phyloP scores from a whole-genome alignment of 495 filamentous ascomycete genomes.

The Hyaloscypha bicolor region DNA sequence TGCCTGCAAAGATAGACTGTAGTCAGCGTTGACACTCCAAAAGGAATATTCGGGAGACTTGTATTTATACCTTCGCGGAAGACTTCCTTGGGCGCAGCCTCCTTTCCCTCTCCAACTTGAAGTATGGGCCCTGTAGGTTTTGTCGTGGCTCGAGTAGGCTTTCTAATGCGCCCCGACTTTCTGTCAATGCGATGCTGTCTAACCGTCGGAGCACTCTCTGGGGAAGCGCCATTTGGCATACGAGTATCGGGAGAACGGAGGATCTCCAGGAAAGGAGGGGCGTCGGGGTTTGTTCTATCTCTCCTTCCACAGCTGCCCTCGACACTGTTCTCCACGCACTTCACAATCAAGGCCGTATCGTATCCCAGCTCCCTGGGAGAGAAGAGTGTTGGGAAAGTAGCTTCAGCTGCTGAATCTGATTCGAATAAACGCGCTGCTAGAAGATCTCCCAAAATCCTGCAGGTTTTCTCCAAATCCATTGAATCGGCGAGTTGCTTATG shows the following conservation, averaged over 20 bases:
- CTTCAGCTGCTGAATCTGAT: constrained; percentile 36
- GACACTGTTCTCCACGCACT: constrained; percentile 1
- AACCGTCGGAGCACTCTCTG: constrained; percentile 14
- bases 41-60: constrained; percentile 16
- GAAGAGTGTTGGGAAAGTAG: constrained; percentile 39
- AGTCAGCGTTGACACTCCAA: constrained; percentile 14
- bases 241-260: constrained; percentile 13
- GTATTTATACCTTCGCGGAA: constrained; percentile 20
- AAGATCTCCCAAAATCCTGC: constrained; percentile 36
- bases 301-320: neutral
- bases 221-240: constrained; percentile 16
- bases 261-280: neutral
- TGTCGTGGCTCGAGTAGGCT: neutral
- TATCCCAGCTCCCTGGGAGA: constrained; percentile 19
- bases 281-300: neutral
- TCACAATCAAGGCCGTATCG: constrained; percentile 18
- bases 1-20: constrained; percentile 18
- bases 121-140: constrained; percentile 4
- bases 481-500: constrained; percentile 21
- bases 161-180: constrained; percentile 13
- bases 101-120: constrained; percentile 9
- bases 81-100: constrained; percentile 15
- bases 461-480: constrained; percentile 33
- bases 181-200: constrained; percentile 16
- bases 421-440: constrained; percentile 34